These are phyloP conservation scores for Sugiyamaella mastotermitis DNA, from an alignment of 805 yeast genomes.

Conservation along the genomic window DNA sequence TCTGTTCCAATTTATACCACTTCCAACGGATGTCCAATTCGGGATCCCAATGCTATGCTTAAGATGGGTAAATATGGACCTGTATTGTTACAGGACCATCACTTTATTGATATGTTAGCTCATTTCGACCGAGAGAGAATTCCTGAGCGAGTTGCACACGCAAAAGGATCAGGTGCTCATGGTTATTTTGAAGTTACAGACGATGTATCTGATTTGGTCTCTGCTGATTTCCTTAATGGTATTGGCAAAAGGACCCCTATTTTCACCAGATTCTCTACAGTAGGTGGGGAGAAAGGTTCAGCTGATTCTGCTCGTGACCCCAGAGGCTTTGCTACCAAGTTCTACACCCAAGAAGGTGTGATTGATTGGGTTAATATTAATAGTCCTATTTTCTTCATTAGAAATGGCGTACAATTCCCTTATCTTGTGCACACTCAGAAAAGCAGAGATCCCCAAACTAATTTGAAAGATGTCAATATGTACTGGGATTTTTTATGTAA, in stretches of 20 bases:
- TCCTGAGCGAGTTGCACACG: constrained; percentile 91
- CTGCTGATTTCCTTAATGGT: constrained; percentile 59
- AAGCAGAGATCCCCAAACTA: constrained; percentile 67
- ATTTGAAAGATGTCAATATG: constrained; percentile 72
- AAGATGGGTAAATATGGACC: constrained; percentile 61
- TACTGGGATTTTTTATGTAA: constrained; percentile 77
- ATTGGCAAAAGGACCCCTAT: constrained; percentile 68
- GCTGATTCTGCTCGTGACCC: constrained; percentile 85
- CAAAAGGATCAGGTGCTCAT: constrained; percentile 88
- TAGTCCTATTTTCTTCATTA: constrained; percentile 77
- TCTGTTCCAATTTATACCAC: constrained; percentile 33
- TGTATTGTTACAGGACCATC: constrained; percentile 72
- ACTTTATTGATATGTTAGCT: constrained; percentile 71
- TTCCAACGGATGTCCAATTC: constrained; percentile 49
- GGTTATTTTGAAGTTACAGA: constrained; percentile 85
- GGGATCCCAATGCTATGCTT: constrained; percentile 49
- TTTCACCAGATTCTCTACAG: constrained; percentile 75
- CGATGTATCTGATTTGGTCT: constrained; percentile 67
- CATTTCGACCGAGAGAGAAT: constrained; percentile 87
- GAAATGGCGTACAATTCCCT: constrained; percentile 84
- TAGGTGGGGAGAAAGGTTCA: constrained; percentile 79
- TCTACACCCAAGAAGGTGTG: constrained; percentile 80
- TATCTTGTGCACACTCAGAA: constrained; percentile 86
- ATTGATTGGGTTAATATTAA: constrained; percentile 81
- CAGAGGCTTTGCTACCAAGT: constrained; percentile 75